Conservation (phyloP, 305 asterid species). For the Coffea humblotiana region DNA sequence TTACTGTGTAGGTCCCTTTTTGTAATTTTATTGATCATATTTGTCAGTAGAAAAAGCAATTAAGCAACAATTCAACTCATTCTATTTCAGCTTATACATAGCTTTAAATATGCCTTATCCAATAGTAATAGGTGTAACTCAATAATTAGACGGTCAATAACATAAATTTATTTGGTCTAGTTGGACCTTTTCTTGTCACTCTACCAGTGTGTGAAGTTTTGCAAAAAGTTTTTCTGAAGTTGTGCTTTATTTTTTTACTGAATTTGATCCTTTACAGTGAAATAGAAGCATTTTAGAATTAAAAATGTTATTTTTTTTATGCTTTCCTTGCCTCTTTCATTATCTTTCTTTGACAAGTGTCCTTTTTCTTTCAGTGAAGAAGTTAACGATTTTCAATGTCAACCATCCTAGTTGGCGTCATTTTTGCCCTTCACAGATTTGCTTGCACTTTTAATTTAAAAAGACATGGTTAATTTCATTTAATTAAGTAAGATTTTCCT, state of each 20-base stretch:
- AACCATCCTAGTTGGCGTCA: background rate
- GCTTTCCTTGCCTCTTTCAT: background rate
- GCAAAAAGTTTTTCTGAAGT: too few relatives aligned
- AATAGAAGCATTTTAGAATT: background rate
- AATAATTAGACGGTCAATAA: background rate
- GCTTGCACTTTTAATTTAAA: background rate
- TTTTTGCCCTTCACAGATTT: background rate
- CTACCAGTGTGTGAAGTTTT: background rate
- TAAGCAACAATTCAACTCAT: background rate
- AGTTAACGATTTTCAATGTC: background rate
- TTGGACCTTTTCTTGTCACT: background rate
- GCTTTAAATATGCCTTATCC: too few relatives aligned
- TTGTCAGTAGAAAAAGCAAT: slow-evolving; percentile 2
- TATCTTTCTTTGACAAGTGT: background rate
- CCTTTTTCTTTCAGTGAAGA: background rate
- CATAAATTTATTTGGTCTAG: background rate
- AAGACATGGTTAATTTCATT: background rate
- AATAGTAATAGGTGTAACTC: background rate
- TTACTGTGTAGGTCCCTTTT: background rate
- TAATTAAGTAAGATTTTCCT: too few relatives aligned
- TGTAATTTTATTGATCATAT: background rate
- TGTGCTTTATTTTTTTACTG: background rate
- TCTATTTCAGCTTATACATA: background rate
- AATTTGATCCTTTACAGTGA: background rate
- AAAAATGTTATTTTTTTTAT: too few relatives aligned